phyloP scores from a whole-genome alignment of 2,329 filamentous ascomycete genomes.

The Fusarium sp. region DNA sequence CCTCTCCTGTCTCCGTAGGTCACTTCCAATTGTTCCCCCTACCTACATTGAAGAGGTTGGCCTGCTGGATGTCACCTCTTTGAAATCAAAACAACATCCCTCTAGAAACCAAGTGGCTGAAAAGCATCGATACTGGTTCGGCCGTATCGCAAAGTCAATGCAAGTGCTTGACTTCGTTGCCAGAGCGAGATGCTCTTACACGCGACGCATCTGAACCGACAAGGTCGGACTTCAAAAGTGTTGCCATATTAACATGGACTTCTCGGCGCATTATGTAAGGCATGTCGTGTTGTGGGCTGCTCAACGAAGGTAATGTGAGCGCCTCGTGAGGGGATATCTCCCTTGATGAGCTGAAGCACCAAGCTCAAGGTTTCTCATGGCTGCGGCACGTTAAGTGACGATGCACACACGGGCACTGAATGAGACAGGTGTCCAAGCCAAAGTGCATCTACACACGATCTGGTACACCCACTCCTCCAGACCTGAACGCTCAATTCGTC shows the following conservation, averaged over 20 bases:
- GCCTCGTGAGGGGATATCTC: slow-evolving; percentile 23
- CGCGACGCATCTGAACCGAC: not conserved
- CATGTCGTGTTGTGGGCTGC: not conserved
- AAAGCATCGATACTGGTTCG: not conserved
- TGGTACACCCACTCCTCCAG: not conserved
- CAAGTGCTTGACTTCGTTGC: not conserved
- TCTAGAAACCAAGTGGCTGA: slow-evolving; percentile 4
- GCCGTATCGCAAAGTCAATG: slow-evolving; percentile 7
- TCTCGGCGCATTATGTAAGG: not conserved
- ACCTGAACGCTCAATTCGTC: not conserved
- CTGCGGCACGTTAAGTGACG: slow-evolving; percentile 2
- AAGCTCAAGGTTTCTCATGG: not conserved
- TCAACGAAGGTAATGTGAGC: not conserved
- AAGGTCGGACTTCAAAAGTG: not conserved
- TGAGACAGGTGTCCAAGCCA: too few species aligned
- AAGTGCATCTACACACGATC: not conserved
- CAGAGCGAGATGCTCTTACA: slow-evolving; percentile 13
- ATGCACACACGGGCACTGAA: not conserved
- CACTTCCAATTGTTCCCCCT: not conserved
- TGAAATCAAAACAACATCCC: too few species aligned
- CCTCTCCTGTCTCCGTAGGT: not conserved
- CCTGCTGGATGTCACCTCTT: too few species aligned
- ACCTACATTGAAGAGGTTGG: not conserved
- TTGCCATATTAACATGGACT: not conserved
- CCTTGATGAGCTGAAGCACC: not conserved